Percentiles rank a stretch among this genome's conserved stretches.
Evolutionary conservation across 805 yeast species (phyloP).

Genomic region (Zygosaccharomyces bisporus): DNA sequence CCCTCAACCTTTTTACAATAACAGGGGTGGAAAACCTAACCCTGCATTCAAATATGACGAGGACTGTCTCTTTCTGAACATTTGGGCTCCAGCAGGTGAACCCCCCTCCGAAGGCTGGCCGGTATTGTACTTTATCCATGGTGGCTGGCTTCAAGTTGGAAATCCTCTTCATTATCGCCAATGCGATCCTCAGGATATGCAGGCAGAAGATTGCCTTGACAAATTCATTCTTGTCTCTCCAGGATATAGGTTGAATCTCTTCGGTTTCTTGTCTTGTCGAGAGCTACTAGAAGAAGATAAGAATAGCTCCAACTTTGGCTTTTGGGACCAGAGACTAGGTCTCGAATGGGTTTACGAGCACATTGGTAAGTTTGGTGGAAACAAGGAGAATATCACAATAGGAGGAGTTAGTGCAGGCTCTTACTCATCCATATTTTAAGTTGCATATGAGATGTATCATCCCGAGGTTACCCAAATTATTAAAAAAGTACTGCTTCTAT

Average conservation of each 20-base stretch:
- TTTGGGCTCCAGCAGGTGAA: constrained; percentile 39
- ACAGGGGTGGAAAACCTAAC: constrained; percentile 23
- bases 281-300: constrained; percentile 38
- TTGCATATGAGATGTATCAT: constrained; percentile 42
- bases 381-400: constrained; percentile 40
- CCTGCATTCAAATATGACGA: constrained; percentile 34
- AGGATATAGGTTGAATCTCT: constrained; percentile 42
- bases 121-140: constrained; percentile 41
- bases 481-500: constrained; percentile 37
- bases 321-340: constrained; percentile 47
- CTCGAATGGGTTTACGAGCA: constrained; percentile 45
- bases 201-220: constrained; percentile 24
- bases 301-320: constrained; percentile 38
- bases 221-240: constrained; percentile 39
- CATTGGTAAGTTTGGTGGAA: constrained; percentile 46
- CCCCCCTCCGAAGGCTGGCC: constrained; percentile 43
- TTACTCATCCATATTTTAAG: constrained; percentile 41
- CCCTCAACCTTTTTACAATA: constrained; percentile 35
- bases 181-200: constrained; percentile 29
- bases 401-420: constrained; percentile 50
- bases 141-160: constrained; percentile 43
- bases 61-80: constrained; percentile 36
- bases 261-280: constrained; percentile 38
- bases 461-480: constrained; percentile 40
- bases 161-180: constrained; percentile 28